Base-by-base conservation (phyloP, 73 alveolate species). In the Stentor roeselii region DNA sequence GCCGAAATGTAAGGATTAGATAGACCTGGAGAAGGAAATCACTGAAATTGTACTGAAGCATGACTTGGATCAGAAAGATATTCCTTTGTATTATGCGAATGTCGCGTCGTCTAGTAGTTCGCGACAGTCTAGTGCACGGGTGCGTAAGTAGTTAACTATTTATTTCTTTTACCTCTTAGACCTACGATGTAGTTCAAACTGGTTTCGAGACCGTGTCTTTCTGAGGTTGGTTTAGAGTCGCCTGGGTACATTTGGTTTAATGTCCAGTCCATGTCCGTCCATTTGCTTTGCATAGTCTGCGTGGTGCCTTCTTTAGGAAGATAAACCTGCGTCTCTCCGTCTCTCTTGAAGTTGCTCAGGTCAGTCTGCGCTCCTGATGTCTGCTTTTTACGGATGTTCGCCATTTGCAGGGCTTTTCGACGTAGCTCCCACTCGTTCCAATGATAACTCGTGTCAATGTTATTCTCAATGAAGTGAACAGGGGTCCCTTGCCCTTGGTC, bases 381-480 rank as follows among this genome's bases (percentile, higher is more conserved):
- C 82, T 89, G 88, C 92, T 95, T 96, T 86, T 95, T 95, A 92
- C 98, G 95, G 36, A 97, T 97, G 90, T 97, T 94, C 3, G 99
- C 99, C 97, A 95, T 91, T 89, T 97, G 95, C 59, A 97, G 93
- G 67, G 99, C 99, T 91, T 94, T 90, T 88, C 90, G 89, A 60
- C 97, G 90, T 76, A 95, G 90, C 59, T 96, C 99, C 99, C 99
- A 97, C 90, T 97, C 99, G 86, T 97, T 97, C 99, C 99, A 97
- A 84, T 93, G 97, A 85, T 97, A 97, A 83, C 95, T 95, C 34
- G 99, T 98, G 84, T 96, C 99, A 15, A 95, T 93, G 85, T 96
- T 93, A 93, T 91, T 95, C 86, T 95, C 99, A 30, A 95, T 91
- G 84, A 93, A 95, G 74, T 95, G 99, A 3, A 89, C 77, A 32